Conservation (phyloP, 2,329 filamentous ascomycete species). For the Fusarium sp. region DNA sequence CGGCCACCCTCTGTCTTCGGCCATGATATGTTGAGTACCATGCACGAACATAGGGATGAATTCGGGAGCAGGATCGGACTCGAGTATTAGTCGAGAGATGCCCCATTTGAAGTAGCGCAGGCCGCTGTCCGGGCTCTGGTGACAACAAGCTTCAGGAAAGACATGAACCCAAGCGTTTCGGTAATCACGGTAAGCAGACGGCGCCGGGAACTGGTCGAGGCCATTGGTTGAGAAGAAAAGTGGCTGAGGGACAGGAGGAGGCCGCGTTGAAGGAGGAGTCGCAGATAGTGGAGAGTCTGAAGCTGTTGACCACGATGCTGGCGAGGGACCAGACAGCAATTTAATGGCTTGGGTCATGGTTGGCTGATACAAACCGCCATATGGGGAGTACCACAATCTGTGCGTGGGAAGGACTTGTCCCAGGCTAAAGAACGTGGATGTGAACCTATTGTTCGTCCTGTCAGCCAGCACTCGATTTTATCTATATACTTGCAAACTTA, state of each 20-base stretch:
- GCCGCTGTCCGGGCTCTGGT: constrained; percentile 81
- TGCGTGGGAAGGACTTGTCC: constrained; percentile 94
- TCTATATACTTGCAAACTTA: constrained; percentile 54
- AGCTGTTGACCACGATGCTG: constrained; percentile 40
- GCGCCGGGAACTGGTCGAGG: constrained; percentile 74
- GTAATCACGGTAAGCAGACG: constrained; percentile 76
- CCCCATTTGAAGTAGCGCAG: constrained; percentile 99
- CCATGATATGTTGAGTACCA: constrained; percentile 88
- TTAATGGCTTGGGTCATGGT: constrained; percentile 88
- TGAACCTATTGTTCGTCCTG: constrained; percentile 60
- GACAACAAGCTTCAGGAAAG: constrained; percentile 94
- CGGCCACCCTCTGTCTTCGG: constrained; percentile 82
- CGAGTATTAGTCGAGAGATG: constrained; percentile 88
- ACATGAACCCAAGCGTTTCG: constrained; percentile 90
- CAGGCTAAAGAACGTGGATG: constrained; percentile 84
- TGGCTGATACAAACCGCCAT: constrained; percentile 90
- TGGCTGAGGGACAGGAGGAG: constrained; percentile 43
- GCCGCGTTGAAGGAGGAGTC: constrained; percentile 9
- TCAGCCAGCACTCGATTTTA: neutral
- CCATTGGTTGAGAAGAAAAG: constrained; percentile 75
- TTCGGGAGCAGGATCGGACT: constrained; percentile 87
- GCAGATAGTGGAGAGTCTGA: constrained; percentile 18
- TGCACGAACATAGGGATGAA: constrained; percentile 96
- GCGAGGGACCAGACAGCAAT: constrained; percentile 72
- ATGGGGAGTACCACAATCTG: constrained; percentile 78